Base-by-base conservation (phyloP, 2,329 filamentous ascomycete genomes). In the Pleomassaria siparia region DNA sequence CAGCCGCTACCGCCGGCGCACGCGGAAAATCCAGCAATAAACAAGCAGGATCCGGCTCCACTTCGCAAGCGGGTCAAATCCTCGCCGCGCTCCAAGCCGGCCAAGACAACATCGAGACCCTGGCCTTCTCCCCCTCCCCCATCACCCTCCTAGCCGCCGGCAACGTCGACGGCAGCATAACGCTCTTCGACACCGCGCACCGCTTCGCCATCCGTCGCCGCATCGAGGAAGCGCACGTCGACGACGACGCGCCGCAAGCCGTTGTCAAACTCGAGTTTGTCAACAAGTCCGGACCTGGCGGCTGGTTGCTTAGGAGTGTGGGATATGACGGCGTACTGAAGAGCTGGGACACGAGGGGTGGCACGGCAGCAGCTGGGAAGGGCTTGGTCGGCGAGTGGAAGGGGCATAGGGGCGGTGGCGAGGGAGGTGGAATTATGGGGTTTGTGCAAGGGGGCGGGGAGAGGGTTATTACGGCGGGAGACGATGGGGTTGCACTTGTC, bases 241-340 rank as follows among this genome's bases (percentile, higher is more conserved):
- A 72, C 35, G 67, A 72, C 20, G 66, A 91, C 64, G 88, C 91
- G 55, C 88, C 89, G n/a, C 87, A 87, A 62, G 87, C 89, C 1
- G 89, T 99, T 16, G 92, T 97, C 52, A 92, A 95, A 73, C 84
- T 97, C 4, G 90, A 96, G 50, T 99, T 96, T 63, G 82, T 95
- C 49, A 77, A 77, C 65, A 74, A 56, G 7, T 44, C 41, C 26
- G 64, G 65, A 1, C 39, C 66, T 2, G 68, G 70, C 4, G 62
- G 62, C n/a, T 92, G 83, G 85, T 66, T 95, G 52, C 76, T 97
- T 44, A 97, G 92, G 2, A 89, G 84, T 54, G 91, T 86, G 58
- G 94, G 94, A 8, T 89, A 96, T 80, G 94, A 99, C 63, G 92
- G 94, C 15, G 90, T 91, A 0, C 83, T 99, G 16, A 80, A 89